Base-by-base conservation (phyloP, 305 asterid genomes). In the Coffea humblotiana region DNA sequence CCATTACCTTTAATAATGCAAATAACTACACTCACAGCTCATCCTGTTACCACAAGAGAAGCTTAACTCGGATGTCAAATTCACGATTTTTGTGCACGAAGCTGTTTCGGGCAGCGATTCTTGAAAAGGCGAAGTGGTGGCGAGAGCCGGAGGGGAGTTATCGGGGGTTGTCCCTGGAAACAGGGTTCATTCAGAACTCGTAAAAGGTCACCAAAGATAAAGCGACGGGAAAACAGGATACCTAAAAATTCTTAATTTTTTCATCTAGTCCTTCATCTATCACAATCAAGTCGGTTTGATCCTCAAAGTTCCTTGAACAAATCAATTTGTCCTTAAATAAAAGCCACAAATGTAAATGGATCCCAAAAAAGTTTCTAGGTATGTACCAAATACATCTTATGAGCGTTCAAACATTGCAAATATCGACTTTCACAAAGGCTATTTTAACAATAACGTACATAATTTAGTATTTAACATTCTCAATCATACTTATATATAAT, bases 1-100 rank as follows among this genome's bases (percentile, higher is more conserved):
- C 91, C 97, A 94, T 91, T 68, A 61, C 6, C 14, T 21, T 83
- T 65, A 40, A 40, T 37, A 63, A 14, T 72, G 78, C 64, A 12
- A 75, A 85, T 66, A 74, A 29, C 19, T 54, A 35, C 23, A 65
- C 56, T 52, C 2, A 0, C 18, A 16, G 35, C 29, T 67, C 65
- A 54, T 25, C 64, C 11, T 21, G 51, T 48, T 48, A 7, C 51
- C 51, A 48, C 10, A 48, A 48, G 13, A 48, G 13, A 4, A 48
- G 51, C 7, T 48, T 48, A 48, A 49, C 47, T 51, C 2, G 0
- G 2, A 16, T 19, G 6, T 67, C 49, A 37, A 0, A 16, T 19
- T 0, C 64, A 58, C 27, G 25, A 40, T 25, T 58, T 58, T 58
- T 12, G 0, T 63, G 16, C 35, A 4, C 11, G 68, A 23, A 1